Percentiles rank a stretch among this genome's conserved stretches.
Evolutionary conservation across 163 green algal genomes (phyloP).

Genomic region (Coccomyxa subellipsoidea): DNA sequence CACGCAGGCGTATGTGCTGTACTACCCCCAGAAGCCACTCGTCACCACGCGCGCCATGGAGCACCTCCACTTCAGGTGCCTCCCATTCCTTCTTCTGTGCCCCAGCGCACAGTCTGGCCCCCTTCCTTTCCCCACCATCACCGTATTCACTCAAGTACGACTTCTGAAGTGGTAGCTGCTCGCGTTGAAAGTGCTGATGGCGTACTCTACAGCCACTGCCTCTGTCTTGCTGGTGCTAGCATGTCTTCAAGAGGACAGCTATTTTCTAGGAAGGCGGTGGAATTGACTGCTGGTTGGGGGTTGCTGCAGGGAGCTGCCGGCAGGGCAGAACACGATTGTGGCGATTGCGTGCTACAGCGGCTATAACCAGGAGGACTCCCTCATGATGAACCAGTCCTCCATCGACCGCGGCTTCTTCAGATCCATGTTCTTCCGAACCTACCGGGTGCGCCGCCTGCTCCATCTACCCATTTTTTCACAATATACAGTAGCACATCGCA

Average conservation of each 20-base stretch:
- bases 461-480: no score
- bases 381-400: slow-evolving; percentile 97
- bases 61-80: slow-evolving; percentile 89
- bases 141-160: no score
- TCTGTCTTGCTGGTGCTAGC: no score
- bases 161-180: no score
- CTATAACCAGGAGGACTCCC: slow-evolving; percentile 99
- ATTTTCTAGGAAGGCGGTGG: neutral
- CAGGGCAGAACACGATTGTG: slow-evolving; percentile 89
- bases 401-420: slow-evolving; percentile 98
- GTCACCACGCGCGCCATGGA: slow-evolving; percentile 95
- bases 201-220: no score
- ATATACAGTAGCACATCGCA: no score
- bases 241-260: no score
- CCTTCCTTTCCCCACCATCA: no score
- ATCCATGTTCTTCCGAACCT: slow-evolving; percentile 92
- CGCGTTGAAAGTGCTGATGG: no score
- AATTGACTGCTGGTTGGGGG: no score
- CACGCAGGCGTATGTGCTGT: slow-evolving; percentile 96
- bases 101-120: no score
- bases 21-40: slow-evolving; percentile 98
- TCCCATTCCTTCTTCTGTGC: neutral
- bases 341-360: slow-evolving; percentile 95
- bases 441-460: slow-evolving; percentile 54
- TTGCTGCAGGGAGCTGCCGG: slow-evolving; percentile 70